Percentiles rank a stretch among this genome's conserved stretches.
Conservation (phyloP, 2,329 filamentous ascomycete genomes). For the Fusarium abutilonis region DNA sequence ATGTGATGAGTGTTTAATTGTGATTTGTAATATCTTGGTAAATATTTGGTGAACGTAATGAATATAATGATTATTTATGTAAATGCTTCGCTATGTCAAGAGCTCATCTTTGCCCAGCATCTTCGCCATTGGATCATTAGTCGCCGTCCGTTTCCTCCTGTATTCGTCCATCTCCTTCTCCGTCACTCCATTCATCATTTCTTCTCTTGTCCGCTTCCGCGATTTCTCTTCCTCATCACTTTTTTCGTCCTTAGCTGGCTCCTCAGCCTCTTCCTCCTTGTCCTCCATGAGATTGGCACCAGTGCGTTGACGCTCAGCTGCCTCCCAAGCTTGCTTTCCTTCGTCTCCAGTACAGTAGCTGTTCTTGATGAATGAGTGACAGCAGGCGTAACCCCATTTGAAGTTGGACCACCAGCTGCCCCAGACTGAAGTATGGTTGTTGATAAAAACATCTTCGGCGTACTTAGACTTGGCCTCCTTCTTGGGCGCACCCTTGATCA, state of each 20-base stretch:
- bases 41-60: background rate
- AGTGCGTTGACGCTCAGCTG: conserved; percentile 70
- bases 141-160: conserved; percentile 75
- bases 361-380: conserved; percentile 92
- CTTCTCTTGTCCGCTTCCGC: conserved; percentile 80
- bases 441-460: conserved; percentile 82
- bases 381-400: conserved; percentile 95
- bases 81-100: conserved; percentile 36
- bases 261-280: conserved; percentile 46
- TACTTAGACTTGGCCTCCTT: conserved; percentile 88
- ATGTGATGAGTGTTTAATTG: conserved; percentile 20
- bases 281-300: conserved; percentile 56
- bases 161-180: conserved; percentile 91
- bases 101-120: conserved; percentile 77
- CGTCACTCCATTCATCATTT: conserved; percentile 80
- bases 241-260: conserved; percentile 43
- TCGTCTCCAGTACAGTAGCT: conserved; percentile 96
- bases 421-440: conserved; percentile 94
- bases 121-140: conserved; percentile 87
- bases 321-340: conserved; percentile 82
- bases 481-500: conserved; percentile 87
- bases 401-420: conserved; percentile 98
- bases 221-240: conserved; percentile 48
- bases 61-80: background rate
- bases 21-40: background rate